phyloP scores from a whole-genome alignment of 768 basidiomycete genomes.

The Rossbeevera mucosa region DNA sequence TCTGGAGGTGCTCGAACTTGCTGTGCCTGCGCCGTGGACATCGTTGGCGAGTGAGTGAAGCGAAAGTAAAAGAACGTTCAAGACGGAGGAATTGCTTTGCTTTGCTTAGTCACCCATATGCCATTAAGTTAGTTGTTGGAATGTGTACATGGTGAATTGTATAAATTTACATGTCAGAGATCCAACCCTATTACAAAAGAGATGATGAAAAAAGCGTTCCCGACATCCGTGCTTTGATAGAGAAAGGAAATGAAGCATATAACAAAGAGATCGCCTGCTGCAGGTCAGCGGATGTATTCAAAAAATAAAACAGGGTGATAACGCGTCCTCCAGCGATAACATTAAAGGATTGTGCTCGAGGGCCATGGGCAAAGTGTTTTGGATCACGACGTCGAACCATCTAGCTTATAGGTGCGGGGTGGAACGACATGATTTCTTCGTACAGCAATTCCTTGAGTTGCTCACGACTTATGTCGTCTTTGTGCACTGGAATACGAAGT shows the following conservation, averaged over 20 bases:
- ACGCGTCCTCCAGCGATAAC: constrained; percentile 6
- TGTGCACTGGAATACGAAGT: constrained; percentile 57
- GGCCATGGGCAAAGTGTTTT: background rate
- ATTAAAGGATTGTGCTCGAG: constrained; percentile 1
- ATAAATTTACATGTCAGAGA: constrained; percentile 8
- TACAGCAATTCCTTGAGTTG: constrained; percentile 92
- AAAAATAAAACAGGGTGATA: constrained; percentile 1
- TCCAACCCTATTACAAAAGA: constrained; percentile 9
- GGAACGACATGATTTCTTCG: constrained; percentile 92
- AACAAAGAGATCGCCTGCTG: background rate
- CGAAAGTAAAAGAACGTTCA: background rate
- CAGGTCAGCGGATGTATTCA: background rate
- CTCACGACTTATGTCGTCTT: constrained; percentile 93
- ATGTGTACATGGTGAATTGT: constrained; percentile 1
- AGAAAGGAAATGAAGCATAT: constrained; percentile 1
- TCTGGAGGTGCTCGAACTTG: constrained; percentile 78
- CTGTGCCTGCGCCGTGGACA: constrained; percentile 53
- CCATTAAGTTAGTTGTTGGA: background rate
- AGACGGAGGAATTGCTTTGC: background rate
- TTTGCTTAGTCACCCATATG: constrained; percentile 15
- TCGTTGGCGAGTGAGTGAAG: constrained; percentile 17
- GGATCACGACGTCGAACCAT: background rate
- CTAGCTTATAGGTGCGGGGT: constrained; percentile 52
- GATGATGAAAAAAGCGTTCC: background rate
- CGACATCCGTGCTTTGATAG: background rate